These are phyloP conservation scores for Chondrus crispus DNA, from an alignment of 23 red algal species.

Conservation along the genomic window DNA sequence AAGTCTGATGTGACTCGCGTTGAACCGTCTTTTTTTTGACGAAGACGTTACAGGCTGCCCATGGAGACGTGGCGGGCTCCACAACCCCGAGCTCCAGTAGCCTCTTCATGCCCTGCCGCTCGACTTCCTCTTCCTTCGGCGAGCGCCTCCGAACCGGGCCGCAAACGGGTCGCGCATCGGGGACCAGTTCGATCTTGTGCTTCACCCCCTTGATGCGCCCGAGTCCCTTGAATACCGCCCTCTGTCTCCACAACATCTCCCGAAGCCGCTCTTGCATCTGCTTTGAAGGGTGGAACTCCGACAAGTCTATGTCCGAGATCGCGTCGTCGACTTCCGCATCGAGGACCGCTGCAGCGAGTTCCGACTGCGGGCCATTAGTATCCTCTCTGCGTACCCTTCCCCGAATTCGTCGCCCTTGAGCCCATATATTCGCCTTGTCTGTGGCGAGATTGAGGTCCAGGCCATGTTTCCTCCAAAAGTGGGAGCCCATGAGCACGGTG, in stretches of 20 bases:
- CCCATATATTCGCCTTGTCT: too few species aligned
- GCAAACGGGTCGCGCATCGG: background rate
- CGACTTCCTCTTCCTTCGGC: background rate
- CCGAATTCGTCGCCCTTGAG: too few species aligned
- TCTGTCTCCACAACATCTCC: background rate
- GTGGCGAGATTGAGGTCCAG: too few species aligned
- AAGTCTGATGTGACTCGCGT: slow-evolving; percentile 36
- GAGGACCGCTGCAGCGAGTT: too few species aligned
- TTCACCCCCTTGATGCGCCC: background rate
- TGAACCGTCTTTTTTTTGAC: background rate
- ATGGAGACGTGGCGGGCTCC: background rate
- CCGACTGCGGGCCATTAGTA: too few species aligned
- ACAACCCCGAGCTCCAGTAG: background rate
- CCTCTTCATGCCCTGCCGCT: background rate
- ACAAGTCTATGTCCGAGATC: background rate
- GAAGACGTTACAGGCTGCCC: background rate
- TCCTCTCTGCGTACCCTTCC: too few species aligned
- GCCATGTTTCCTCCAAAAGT: too few species aligned
- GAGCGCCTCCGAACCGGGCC: background rate
- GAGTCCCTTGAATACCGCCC: background rate
- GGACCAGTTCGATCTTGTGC: background rate
- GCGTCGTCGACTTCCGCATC: background rate
- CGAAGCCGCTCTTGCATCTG: background rate
- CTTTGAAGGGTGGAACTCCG: background rate
- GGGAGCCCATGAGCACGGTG: too few species aligned